Base-by-base conservation (phyloP, 441 rosid species). In the Adansonia madagascariensis region DNA sequence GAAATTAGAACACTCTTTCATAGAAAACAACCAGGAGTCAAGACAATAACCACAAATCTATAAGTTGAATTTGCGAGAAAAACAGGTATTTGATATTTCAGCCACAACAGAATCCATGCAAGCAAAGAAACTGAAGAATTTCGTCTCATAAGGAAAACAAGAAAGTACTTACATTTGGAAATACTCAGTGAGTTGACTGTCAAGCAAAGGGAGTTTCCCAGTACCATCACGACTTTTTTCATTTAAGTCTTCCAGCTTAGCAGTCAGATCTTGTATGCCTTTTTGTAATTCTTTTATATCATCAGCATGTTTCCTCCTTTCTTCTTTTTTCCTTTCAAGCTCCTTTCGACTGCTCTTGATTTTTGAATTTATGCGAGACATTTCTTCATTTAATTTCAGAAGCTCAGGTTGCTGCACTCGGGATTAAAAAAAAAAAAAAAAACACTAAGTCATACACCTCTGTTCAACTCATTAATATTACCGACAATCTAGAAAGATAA, bases 361-460 rank as follows among this genome's bases (percentile, higher is more conserved):
- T 91, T 97, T 97, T 70, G 97, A 89, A 57, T 88, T 89, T 72
- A 92, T 88, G 66, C 98, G 97, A 78, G 97, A 80, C 84, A 83
- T 89, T 87, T 88, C 98, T 85, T 92, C 99, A 80, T 92, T 93
- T 76, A 90, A 78, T 79, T 92, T 94, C 84, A 94, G 84, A 87
- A 93, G 96, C 87, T 91, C 96, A 44, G 98, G 98, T 96, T 93
- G 97, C 98, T 96, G 82, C 50, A 47, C 79, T 72, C 76, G 12
- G 76, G 80, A 75, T 75, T 15, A 67, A 14, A 77, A 22, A 74
- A 78, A 50, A 82, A 81, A 76, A 59, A 47, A 6, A 24, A 12
- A 41, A 73, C 70, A 66, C 17, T 20, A 46, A 39, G 65, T 59
- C 70, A 73, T 73, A 68, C 62, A 56, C 18, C 18, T 75, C 61